Percentiles rank a stretch among this genome's conserved stretches.
Conservation (phyloP, 192 early-diverging fungal genomes). For the Coemansia sp. region DNA sequence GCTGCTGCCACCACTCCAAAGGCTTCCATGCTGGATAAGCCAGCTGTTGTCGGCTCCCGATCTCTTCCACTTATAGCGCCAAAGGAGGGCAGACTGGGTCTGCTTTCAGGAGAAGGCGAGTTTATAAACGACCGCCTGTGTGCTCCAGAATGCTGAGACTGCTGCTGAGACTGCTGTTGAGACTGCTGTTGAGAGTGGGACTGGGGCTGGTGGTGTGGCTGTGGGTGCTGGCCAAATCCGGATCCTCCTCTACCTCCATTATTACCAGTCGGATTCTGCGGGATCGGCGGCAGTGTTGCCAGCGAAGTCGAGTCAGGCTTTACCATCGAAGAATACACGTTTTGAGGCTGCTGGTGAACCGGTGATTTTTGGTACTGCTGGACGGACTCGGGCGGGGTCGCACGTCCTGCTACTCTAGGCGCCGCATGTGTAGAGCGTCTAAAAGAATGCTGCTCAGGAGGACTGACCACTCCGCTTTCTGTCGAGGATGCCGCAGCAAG, state of each 20-base stretch:
- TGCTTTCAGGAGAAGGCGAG: constrained; percentile 12
- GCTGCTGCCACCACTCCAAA: constrained; percentile 72
- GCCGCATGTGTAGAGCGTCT: constrained; percentile 35
- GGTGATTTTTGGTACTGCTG: constrained; percentile 2
- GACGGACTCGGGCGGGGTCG: not conserved
- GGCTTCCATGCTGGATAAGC: constrained; percentile 1
- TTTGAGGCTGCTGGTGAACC: constrained; percentile 2
- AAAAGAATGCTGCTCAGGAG: constrained; percentile 16
- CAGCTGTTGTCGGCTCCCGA: not conserved
- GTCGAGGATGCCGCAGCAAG: constrained; percentile 6
- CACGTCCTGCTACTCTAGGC: not conserved
- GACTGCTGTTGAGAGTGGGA: not conserved
- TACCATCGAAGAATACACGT: not conserved
- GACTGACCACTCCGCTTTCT: constrained; percentile 2
- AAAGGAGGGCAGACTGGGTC: not conserved
- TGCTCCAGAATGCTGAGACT: not conserved
- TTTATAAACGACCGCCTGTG: not conserved
- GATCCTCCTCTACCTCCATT: not conserved
- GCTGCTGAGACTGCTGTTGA: not conserved
- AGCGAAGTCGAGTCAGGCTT: not conserved
- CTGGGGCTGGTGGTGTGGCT: not conserved
- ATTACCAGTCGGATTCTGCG: constrained; percentile 2
- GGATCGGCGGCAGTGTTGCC: constrained; percentile 6
- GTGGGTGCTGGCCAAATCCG: constrained; percentile 4
- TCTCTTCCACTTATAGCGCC: not conserved